phyloP scores from a whole-genome alignment of 2,329 filamentous ascomycete species.

The Hypoxylon sp. region DNA sequence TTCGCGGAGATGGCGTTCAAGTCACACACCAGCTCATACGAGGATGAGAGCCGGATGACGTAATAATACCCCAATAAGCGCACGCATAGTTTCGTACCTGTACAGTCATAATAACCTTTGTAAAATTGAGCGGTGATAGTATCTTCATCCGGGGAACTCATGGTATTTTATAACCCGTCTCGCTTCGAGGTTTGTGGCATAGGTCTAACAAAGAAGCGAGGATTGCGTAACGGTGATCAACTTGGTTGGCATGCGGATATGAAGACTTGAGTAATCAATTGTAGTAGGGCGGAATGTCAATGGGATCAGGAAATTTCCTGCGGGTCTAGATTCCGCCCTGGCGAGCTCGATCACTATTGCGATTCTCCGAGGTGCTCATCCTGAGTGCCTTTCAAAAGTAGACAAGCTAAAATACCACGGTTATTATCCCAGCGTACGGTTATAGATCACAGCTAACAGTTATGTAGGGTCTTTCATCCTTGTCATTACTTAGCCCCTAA shows the following conservation, averaged over 20 bases:
- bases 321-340: background rate
- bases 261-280: background rate
- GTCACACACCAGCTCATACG: slow-evolving; percentile 1
- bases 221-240: background rate
- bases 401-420: background rate
- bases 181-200: background rate
- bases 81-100: slow-evolving; percentile 3
- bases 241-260: background rate
- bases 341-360: background rate
- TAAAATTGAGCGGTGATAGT: background rate
- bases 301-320: background rate
- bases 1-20: background rate
- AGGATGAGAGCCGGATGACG: slow-evolving; percentile 17
- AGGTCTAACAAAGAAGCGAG: background rate
- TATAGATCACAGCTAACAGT: background rate
- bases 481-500: slow-evolving; percentile 22
- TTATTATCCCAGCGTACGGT: background rate
- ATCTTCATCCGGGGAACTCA: background rate
- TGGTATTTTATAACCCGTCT: background rate
- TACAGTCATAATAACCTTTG: background rate
- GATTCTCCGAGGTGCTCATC: background rate
- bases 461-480: slow-evolving; percentile 8
- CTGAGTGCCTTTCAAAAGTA: background rate
- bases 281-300: background rate
- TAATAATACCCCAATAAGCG: background rate